Evolutionary conservation across 2,329 filamentous ascomycete species (phyloP), one percentile per base, ranked within the genome.

Genomic region (Aspergillus udagawae): DNA sequence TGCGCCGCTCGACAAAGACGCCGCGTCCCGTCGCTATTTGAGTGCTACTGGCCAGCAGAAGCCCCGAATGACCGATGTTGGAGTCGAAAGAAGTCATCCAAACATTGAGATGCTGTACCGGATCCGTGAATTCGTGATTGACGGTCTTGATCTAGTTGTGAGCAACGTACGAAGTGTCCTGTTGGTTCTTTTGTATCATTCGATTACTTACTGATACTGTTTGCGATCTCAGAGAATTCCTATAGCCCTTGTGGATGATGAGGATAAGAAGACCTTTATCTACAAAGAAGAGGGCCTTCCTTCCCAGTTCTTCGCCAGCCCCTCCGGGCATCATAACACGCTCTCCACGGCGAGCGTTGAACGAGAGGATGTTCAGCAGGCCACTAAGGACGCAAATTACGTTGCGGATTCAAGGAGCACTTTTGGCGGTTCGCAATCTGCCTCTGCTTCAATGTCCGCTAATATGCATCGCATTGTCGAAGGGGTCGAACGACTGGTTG

Each of bases 61-160:
- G 68, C 77, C 78, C 47, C 80, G 79, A 49, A 79, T 79, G 69
- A 78, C 77, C 10, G 82, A 85, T 58, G 66, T 67, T 32, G 73
- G 73, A 9, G 71, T 84, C 32, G 77, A 82, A 58, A 78, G 82
- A 55, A 79, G 80, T 53, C 81, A 85, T 56, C 78, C 80, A 0
- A 83, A 86, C 55, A 77, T 83, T 35, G 87, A 90, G 70, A 87
- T 87, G 82, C 77, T 87, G n/a, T 83, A 84, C 67, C 80, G 87
- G 44, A 80, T 89, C 54, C 80, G 82, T 54, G 84, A 86, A 58
- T 78, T 89, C 32, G 74, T 89, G 7, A 79, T 83, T 50, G 84
- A 86, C 69, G 86, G 83, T 3, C 73, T 87, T 41, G 74, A 82
- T 53, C 71, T 88, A 28, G 81, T 82, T n/a, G 75, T 80, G 54